A percentile compares a stretch with the other conserved stretches of the same genome.
phyloP scores from a whole-genome alignment of 1,139 yeast genomes.

The Sugiyamaella novakii region DNA sequence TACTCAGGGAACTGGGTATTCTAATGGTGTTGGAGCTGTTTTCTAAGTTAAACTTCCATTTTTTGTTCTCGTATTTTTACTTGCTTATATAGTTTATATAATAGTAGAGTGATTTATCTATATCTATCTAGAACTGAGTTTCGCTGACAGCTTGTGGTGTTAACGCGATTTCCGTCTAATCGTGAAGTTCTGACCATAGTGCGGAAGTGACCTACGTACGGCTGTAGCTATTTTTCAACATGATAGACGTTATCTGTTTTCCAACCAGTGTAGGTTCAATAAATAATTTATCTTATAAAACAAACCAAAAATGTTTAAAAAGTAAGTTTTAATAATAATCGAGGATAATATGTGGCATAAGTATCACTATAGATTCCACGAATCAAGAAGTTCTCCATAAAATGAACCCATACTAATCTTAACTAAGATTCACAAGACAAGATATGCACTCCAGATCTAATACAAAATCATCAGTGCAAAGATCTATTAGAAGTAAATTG shows the following conservation, averaged over 20 bases:
- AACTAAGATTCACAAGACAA: conserved; percentile 61
- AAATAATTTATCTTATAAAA: no score
- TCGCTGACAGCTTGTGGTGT: no score
- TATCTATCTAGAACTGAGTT: no score
- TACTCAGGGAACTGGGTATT: conserved; percentile 39
- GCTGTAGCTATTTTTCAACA: conserved; percentile 6
- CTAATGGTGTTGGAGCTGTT: conserved; percentile 22
- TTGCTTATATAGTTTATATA: conserved; percentile 12
- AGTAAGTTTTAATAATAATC: conserved; percentile 7
- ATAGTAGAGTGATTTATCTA: conserved; percentile 6
- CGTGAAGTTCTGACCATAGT: no score
- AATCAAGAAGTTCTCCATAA: no score
- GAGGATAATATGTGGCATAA: no score
- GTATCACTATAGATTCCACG: no score
- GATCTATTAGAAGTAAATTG: conserved; percentile 74
- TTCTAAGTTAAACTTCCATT: conserved; percentile 4
- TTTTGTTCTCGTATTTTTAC: conserved; percentile 3
- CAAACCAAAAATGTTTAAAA: conserved; percentile 7
- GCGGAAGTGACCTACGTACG: background rate
- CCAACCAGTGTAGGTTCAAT: no score
- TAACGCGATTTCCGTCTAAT: no score
- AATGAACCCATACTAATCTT: conserved; percentile 8
- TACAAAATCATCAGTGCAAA: conserved; percentile 88
- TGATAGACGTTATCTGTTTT: no score
- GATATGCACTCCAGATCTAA: conserved; percentile 90